Evolutionary conservation across 129 eudicot genomes (phyloP), one percentile per base, ranked within the genome.

Genomic region (Flaveria sonorensis): DNA sequence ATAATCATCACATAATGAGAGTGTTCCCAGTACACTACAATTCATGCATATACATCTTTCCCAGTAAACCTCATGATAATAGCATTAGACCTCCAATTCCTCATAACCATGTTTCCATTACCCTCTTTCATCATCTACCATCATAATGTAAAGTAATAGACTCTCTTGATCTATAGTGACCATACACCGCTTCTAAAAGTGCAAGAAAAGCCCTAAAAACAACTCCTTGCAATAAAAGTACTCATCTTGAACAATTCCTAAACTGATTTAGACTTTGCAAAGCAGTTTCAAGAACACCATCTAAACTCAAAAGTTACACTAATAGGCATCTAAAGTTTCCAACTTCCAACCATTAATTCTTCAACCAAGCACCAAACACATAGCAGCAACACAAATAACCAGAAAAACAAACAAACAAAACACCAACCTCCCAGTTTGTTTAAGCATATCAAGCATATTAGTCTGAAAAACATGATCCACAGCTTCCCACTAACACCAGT

Each of bases 401-500:
- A 79, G 9, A 39, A 26, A 71, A 57, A 2, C 24, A 32, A 70
- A 68, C 56, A 40, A n/a, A 36, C 8, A 30, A 32, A 77, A 59
- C 14, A 79, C 77, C 0, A 10, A 79, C 98, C 98, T 87, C 59
- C 98, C 98, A 13, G 98, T 93, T 75, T 93, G 98, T 78, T 93
- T 93, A 72, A 93, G 96, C 98, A 93, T 93, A 76, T 93, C 98
- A 57, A 93, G 92, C 98, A 93, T 93, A 76, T 93, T 93, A 7
- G 98, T 93, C 79, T 93, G 98, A 52, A 93, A 93, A 74, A 93
- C 98, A 86, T 88, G 98, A 77, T 93, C 98, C 15, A 93, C 98
- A 68, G 98, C 98, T 82, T 93, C 98, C 18, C 98, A 84, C 98
- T 93, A 43, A 93, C 98, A 14, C 98, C 98, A 53, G 98, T 93